phyloP scores from a whole-genome alignment of 225 moss, liverwort and hornwort genomes.

The Marchantia paleacea region DNA sequence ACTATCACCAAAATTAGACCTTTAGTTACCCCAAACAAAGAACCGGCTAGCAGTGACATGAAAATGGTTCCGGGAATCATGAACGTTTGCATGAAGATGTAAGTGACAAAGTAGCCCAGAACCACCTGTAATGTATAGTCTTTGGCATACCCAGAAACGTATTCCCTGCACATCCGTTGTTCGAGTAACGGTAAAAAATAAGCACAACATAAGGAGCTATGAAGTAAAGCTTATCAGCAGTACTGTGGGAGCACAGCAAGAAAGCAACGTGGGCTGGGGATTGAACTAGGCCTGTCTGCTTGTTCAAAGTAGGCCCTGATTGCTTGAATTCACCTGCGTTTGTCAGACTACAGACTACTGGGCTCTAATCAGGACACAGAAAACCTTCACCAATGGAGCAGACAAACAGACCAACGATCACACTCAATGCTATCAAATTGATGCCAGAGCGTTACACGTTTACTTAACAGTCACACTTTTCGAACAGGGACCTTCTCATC shows the following conservation, averaged over 20 bases:
- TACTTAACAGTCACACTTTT: not conserved
- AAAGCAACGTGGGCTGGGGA: too few relatives aligned
- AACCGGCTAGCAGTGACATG: slow-evolving; percentile 83
- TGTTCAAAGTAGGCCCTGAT: not conserved
- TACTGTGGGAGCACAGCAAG: not conserved
- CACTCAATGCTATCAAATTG: not conserved
- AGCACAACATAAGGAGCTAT: not conserved
- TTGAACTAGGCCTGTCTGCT: not conserved
- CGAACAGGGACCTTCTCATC: not conserved
- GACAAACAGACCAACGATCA: not conserved
- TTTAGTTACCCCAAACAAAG: slow-evolving; percentile 70
- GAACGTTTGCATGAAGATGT: slow-evolving; percentile 98
- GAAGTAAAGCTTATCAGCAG: not conserved
- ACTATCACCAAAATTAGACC: slow-evolving; percentile 78
- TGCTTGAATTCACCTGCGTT: not conserved
- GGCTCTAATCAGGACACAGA: not conserved
- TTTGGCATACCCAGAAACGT: slow-evolving; percentile 68
- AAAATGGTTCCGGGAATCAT: slow-evolving; percentile 97
- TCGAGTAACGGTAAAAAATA: slow-evolving; percentile 18
- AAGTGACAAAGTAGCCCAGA: slow-evolving; percentile 67
- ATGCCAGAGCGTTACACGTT: not conserved
- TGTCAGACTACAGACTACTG: not conserved
- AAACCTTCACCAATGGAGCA: not conserved
- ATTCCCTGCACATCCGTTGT: slow-evolving; percentile 58
- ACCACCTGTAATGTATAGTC: slow-evolving; percentile 78